Evolutionary conservation across 2,329 filamentous ascomycete genomes (phyloP), one percentile per base, ranked within the genome.

Genomic region (Seiridium unicorne): DNA sequence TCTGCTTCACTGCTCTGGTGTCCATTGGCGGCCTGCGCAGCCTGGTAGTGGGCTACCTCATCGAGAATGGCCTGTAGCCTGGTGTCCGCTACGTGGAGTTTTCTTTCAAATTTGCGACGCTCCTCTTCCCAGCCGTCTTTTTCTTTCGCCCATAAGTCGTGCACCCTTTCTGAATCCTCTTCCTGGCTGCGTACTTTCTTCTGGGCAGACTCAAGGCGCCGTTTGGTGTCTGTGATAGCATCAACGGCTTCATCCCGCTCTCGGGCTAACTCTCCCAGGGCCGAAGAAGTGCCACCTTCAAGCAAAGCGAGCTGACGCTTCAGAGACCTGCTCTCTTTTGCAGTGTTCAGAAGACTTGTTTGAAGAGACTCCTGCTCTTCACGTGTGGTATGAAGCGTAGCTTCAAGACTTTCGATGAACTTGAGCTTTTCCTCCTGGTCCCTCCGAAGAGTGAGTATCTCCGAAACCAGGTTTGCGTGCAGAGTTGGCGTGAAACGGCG

Each of bases 401-500:
- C 79, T 75, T 99, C 95, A 13, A 99, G 81, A 57, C 85, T 87
- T 71, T 97, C 93, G 58, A 99, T 97, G 57, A 92, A 84, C 68
- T 87, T 91, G 49, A 89, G 85, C 76, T 97, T 97, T 47, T 91
- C 92, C 71, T 99, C 95, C 63, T 98, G 86, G 65, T 99, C 95
- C 60, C 95, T 84, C 31, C 93, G 87, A 55, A 99, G 78, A 2
- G 88, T 87, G 44, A 99, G 80, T 63, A 99, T 99, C 74, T 99
- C 95, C 0, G 94, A 94, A 1, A 99, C 94, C 5, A 99, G 80
- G 55, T 92, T 97, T 7, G 95, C 95, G 73, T 98, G 95, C 9
- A 99, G 79, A 0, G 93, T 98, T 1, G 95, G 95, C 0, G 95
- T 99, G 71, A 99, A 97, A 44, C 95, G 86, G 59, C 94, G 87